Base-by-base conservation (phyloP, 768 basidiomycete genomes). In the Mycena epipterygia region DNA sequence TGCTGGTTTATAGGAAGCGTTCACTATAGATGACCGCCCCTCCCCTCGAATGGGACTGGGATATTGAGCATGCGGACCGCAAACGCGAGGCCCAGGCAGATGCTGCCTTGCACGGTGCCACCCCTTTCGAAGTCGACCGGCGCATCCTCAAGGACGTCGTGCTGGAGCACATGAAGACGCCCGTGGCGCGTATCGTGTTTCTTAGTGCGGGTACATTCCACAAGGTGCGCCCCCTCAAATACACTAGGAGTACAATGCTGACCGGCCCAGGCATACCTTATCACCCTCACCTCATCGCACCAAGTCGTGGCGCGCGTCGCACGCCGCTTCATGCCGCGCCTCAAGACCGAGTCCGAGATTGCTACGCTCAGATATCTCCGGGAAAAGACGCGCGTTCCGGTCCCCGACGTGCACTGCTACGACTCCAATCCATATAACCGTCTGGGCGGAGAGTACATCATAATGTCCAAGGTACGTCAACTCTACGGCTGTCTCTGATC, bases 161-260 rank as follows among this genome's bases (percentile, higher is more conserved):
- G 11, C 84, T 89, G 53, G 92, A 94, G 76, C 91, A 90, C 73
- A 87, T 91, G 81, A 86, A 82, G 25, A 80, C 84, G 17, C 89
- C 91, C 27, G 93, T 95, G 19, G 92, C 87, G 3, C 83, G 90
- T 25, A 93, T 95, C 74, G 80, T 78, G 39, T 96, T 95, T 76
- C 80, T 96, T 29, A 93, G 90, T 75, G 89, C 93, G 93, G 94
- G 94, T 29, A 95, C 94, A 2, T 95, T 95, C 82, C 94, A 95
- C 79, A 95, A 95, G 84, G 93, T 81, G 80, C 74, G 68, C 48
- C 58, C 9, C 46, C 14, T 33, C 35, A 27, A 56, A 2, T 25
- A 29, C 49, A 16, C 16, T 16, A 30, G 8, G 49, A 29, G 14
- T 33, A 23, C 8, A 21, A 67, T 6, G 68, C 33, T 68, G 37